Evolutionary conservation across 495 filamentous ascomycete species (phyloP).

Genomic region (Coniosporium apollinis): DNA sequence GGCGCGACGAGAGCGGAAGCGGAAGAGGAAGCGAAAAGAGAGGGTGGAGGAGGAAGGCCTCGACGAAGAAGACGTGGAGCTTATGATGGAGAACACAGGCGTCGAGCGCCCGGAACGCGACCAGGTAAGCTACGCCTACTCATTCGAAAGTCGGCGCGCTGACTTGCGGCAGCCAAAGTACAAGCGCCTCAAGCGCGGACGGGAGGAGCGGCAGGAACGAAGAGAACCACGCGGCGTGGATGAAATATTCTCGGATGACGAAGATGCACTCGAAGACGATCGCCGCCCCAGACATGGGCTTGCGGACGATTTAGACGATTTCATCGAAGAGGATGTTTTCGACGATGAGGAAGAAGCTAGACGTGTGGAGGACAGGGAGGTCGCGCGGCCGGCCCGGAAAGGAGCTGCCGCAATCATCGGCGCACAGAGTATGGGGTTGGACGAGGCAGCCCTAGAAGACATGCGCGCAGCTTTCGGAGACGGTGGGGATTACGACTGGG

Average conservation of each 20-base stretch:
- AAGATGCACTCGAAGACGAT: conserved; percentile 39
- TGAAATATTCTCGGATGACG: conserved; percentile 91
- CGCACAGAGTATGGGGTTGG: conserved; percentile 54
- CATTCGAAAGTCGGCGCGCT: too few species aligned
- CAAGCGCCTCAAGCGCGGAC: conserved; percentile 87
- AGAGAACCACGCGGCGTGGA: conserved; percentile 53
- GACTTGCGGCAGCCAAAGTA: conserved; percentile 78
- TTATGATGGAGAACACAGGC: conserved; percentile 84
- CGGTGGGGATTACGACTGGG: conserved; percentile 89
- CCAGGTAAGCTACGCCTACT: too few species aligned
- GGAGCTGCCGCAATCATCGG: conserved; percentile 47
- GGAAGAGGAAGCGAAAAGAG: conserved; percentile 52
- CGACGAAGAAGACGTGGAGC: conserved; percentile 90
- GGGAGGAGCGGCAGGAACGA: conserved; percentile 49
- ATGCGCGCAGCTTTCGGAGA: conserved; percentile 92
- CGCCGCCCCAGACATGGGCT: conserved; percentile 21
- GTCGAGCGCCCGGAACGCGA: too few species aligned
- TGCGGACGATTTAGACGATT: conserved; percentile 83
- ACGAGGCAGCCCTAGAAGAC: conserved; percentile 82
- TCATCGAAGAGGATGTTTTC: conserved; percentile 90
- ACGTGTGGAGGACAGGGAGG: conserved; percentile 72
- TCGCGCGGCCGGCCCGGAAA: conserved; percentile 49
- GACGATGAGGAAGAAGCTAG: conserved; percentile 69
- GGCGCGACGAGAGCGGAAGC: conserved; percentile 44
- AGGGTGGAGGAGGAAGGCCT: conserved; percentile 77